Conservation (phyloP, 345 rosid genomes). For the Microcos paniculata region DNA sequence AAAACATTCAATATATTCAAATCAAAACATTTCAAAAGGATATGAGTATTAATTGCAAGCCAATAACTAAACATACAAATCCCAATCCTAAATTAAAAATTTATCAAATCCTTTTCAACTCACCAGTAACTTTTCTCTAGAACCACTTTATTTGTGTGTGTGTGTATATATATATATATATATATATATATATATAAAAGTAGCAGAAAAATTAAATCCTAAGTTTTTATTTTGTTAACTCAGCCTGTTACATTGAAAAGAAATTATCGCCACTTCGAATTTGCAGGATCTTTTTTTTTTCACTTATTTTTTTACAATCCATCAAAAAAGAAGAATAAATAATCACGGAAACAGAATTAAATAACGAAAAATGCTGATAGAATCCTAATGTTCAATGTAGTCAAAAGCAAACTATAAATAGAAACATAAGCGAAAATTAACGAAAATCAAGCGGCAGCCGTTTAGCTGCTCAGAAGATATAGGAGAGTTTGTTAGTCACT, state of each 20-base stretch:
- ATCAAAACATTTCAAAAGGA: not conserved
- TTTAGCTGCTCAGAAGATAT: not conserved
- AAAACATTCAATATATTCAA: not conserved
- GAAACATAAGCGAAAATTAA: not conserved
- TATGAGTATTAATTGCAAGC: not conserved
- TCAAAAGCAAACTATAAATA: not conserved
- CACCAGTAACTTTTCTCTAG: not conserved
- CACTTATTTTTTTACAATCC: not conserved
- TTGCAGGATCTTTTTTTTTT: too few relatives aligned
- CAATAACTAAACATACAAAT: not conserved
- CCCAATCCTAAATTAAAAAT: not conserved
- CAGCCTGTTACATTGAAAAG: too few relatives aligned
- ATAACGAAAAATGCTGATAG: not conserved
- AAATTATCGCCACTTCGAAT: too few relatives aligned
- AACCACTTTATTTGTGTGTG: not conserved
- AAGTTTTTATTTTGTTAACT: too few relatives aligned
- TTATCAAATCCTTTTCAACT: not conserved
- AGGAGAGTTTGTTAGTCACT: not conserved
- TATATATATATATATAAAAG: too few relatives aligned
- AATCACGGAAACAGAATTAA: not conserved
- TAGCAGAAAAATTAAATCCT: too few relatives aligned
- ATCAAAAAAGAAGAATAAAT: not conserved
- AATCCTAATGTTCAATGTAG: not conserved
- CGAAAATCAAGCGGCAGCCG: conserved; percentile 3
- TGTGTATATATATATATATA: too few relatives aligned